A percentile compares a stretch with the other conserved stretches of the same genome.
Conservation (phyloP, 208 protist species). For the Leishmania lainsoni region DNA sequence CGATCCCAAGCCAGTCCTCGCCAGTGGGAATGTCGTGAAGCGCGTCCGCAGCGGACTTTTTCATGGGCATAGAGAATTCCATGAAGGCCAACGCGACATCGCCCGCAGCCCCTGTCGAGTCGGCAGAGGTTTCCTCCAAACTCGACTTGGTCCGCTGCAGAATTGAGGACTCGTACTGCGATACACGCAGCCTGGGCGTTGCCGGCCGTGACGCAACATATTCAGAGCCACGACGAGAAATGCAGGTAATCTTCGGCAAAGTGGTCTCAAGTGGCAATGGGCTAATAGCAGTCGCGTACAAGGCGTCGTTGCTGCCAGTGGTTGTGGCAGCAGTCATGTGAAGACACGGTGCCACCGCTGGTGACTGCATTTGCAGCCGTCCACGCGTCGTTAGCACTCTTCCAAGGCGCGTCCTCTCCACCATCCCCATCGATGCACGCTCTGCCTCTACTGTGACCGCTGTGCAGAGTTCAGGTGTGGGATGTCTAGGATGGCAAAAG, state of each 20-base stretch:
- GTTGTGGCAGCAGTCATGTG: not conserved
- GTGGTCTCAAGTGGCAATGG: not conserved
- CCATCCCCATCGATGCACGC: no score
- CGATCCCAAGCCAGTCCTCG: not conserved
- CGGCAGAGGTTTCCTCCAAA: not conserved
- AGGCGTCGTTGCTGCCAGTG: not conserved
- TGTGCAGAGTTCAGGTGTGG: not conserved
- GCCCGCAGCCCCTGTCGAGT: not conserved
- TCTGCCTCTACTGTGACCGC: not conserved
- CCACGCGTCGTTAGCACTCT: not conserved
- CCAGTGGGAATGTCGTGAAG: not conserved
- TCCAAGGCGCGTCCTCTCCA: not conserved
- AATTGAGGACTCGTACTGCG: not conserved
- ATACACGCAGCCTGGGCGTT: not conserved
- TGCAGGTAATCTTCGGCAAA: not conserved
- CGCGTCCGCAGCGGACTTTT: not conserved
- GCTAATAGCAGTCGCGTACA: not conserved
- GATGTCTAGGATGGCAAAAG: conserved; percentile 27
- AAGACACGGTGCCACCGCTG: not conserved
- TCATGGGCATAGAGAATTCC: not conserved
- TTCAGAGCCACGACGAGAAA: not conserved
- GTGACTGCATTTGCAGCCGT: not conserved
- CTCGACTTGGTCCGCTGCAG: not conserved
- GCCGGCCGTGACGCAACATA: not conserved
- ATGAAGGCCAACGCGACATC: not conserved